phyloP scores from a whole-genome alignment of 2,329 filamentous ascomycete species.

The Neonectria coccinea region DNA sequence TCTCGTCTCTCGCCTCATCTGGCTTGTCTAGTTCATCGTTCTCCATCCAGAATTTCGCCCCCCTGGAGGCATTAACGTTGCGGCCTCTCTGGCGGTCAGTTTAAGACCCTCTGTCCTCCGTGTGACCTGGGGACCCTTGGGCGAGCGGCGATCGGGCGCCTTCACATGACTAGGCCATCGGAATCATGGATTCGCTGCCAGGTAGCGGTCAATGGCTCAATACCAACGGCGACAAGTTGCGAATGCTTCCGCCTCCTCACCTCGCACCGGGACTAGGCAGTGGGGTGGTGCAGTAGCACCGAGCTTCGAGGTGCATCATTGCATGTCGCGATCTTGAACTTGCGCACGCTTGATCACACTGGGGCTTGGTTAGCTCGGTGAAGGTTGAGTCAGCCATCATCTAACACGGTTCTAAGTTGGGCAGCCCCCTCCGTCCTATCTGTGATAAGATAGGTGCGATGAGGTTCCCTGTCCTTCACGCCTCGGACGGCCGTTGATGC shows the following conservation, averaged over 20 bases:
- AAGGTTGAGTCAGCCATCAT: constrained; percentile 30
- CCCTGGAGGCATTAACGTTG: constrained; percentile 31
- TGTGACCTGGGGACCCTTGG: constrained; percentile 41
- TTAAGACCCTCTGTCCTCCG: constrained; percentile 29
- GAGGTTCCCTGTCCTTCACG: constrained; percentile 15
- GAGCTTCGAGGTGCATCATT: constrained; percentile 26
- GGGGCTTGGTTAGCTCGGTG: constrained; percentile 34
- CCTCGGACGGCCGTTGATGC: constrained; percentile 33
- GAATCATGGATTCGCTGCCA: constrained; percentile 18
- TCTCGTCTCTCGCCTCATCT: constrained; percentile 35
- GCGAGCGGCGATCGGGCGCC: constrained; percentile 29
- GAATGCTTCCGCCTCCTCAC: constrained; percentile 28
- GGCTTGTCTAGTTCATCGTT: constrained; percentile 25
- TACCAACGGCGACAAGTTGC: constrained; percentile 29
- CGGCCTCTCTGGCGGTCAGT: constrained; percentile 42
- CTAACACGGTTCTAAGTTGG: constrained; percentile 13
- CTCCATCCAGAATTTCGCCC: constrained; percentile 31
- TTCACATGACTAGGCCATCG: constrained; percentile 41
- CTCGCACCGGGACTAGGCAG: constrained; percentile 28
- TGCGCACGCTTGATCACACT: constrained; percentile 44
- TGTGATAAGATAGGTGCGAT: constrained; percentile 36
- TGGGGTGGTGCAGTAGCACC: constrained; percentile 30
- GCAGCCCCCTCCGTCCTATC: constrained; percentile 31
- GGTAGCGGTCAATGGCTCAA: constrained; percentile 30
- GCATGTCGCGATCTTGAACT: constrained; percentile 40